Evolutionary conservation across 208 protist genomes (phyloP).

Genomic region (Wallacemonas rigidus): DNA sequence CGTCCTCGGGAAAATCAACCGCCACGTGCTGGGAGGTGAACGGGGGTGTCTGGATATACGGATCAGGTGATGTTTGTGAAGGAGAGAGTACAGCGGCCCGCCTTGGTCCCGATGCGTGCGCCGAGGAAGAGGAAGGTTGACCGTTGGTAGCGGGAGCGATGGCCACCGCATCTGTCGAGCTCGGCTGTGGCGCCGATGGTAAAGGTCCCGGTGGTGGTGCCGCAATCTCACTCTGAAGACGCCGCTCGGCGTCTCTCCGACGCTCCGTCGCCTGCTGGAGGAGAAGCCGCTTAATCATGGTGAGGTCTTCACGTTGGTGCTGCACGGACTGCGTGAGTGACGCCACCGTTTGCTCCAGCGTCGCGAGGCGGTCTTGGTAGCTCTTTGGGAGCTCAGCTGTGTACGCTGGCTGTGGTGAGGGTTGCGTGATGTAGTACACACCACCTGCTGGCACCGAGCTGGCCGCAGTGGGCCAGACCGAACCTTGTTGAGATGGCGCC

Average conservation of each 20-base stretch:
- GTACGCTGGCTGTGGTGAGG: neutral
- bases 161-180: too few relatives aligned
- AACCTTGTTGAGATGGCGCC: too few relatives aligned
- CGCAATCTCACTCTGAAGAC: conserved; percentile 27
- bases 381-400: conserved; percentile 13
- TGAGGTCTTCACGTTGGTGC: conserved; percentile 85
- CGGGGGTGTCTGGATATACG: neutral
- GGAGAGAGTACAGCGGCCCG: too few relatives aligned
- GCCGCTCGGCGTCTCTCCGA: conserved; percentile 56
- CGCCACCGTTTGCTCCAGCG: conserved; percentile 74
- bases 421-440: conserved; percentile 13
- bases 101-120: too few relatives aligned
- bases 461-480: too few relatives aligned
- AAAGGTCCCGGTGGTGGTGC: conserved; percentile 19
- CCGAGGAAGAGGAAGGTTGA: neutral
- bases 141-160: too few relatives aligned
- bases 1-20: conserved; percentile 80
- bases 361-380: conserved; percentile 52
- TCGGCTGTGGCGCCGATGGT: neutral
- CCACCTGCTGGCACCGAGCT: neutral
- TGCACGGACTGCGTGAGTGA: conserved; percentile 75
- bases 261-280: conserved; percentile 73
- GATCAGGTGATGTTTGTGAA: neutral
- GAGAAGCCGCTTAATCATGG: conserved; percentile 84
- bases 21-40: conserved; percentile 65